Percentiles rank a stretch among this genome's conserved stretches.
These are phyloP conservation scores for Leccinum barrowsii DNA, from an alignment of 768 basidiomycete species.

Conservation along the genomic window DNA sequence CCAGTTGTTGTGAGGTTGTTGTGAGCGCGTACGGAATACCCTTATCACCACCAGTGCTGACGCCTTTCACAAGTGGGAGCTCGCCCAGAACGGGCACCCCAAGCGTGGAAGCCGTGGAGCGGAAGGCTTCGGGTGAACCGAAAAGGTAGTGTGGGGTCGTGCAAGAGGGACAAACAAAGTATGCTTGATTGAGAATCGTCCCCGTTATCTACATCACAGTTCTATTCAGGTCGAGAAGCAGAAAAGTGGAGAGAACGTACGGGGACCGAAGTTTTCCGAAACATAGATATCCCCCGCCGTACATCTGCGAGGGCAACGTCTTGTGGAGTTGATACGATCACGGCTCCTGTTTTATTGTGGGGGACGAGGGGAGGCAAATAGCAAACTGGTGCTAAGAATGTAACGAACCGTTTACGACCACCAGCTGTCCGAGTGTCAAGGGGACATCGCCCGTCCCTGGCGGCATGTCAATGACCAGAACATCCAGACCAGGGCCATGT, in stretches of 20 bases:
- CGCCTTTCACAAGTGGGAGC: constrained; percentile 72
- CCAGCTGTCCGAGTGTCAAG: constrained; percentile 85
- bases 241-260: constrained; percentile 41
- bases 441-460: constrained; percentile 97
- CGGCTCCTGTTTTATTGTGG: constrained; percentile 56
- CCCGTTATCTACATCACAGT: constrained; percentile 65
- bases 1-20: constrained; percentile 9
- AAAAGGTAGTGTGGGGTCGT: constrained; percentile 60
- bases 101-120: constrained; percentile 52
- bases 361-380: neutral
- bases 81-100: constrained; percentile 69
- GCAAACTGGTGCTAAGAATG: too few species aligned
- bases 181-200: constrained; percentile 82
- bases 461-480: constrained; percentile 93
- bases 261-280: constrained; percentile 83
- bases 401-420: constrained; percentile 73
- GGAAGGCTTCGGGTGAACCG: constrained; percentile 67
- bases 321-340: constrained; percentile 95
- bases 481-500: constrained; percentile 56
- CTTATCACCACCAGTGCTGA: constrained; percentile 69
- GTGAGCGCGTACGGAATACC: constrained; percentile 54
- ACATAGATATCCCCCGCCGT: constrained; percentile 89
- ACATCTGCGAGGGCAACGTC: constrained; percentile 91
- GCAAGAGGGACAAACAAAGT: constrained; percentile 78
- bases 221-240: neutral